Evolutionary conservation across 176 grass and related monocot genomes (phyloP).

Genomic region (Pontederia paniculata): DNA sequence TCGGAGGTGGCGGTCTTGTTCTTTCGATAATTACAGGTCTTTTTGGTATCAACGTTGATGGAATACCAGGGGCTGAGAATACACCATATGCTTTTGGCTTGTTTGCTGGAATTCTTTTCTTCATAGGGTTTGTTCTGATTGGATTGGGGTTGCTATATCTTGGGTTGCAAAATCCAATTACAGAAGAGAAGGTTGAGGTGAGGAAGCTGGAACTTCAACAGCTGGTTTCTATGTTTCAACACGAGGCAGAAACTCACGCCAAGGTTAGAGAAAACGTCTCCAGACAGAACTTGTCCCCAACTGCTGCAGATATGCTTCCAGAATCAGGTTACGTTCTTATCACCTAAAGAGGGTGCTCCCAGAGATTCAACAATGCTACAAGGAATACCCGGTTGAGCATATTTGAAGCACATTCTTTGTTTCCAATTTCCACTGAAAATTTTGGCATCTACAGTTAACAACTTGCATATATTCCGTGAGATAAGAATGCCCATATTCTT

Average conservation of each 20-base stretch:
- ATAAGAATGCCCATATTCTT: too few species aligned
- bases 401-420: too few species aligned
- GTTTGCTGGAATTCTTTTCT: slow-evolving; percentile 54
- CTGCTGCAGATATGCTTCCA: slow-evolving; percentile 17
- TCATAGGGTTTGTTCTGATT: slow-evolving; percentile 49
- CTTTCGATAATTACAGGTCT: slow-evolving; percentile 84
- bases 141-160: slow-evolving; percentile 68
- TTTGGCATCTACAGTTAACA: too few species aligned
- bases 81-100: slow-evolving; percentile 83
- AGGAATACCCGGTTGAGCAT: too few species aligned
- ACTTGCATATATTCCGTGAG: too few species aligned
- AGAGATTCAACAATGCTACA: too few species aligned
- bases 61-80: slow-evolving; percentile 76
- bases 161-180: slow-evolving; percentile 67
- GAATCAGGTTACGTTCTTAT: slow-evolving; percentile 52
- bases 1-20: slow-evolving; percentile 71
- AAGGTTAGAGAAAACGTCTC: slow-evolving; percentile 74
- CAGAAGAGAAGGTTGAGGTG: slow-evolving; percentile 68
- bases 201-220: slow-evolving; percentile 84
- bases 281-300: slow-evolving; percentile 15
- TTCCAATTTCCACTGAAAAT: too few species aligned
- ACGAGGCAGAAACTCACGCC: slow-evolving; percentile 81
- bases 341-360: slow-evolving; percentile 9
- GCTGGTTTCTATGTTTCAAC: slow-evolving; percentile 77
- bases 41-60: slow-evolving; percentile 91